A percentile compares a stretch with the other conserved stretches of the same genome.
Conservation (phyloP, 2,329 filamentous ascomycete species). For the Penicillium sp. region DNA sequence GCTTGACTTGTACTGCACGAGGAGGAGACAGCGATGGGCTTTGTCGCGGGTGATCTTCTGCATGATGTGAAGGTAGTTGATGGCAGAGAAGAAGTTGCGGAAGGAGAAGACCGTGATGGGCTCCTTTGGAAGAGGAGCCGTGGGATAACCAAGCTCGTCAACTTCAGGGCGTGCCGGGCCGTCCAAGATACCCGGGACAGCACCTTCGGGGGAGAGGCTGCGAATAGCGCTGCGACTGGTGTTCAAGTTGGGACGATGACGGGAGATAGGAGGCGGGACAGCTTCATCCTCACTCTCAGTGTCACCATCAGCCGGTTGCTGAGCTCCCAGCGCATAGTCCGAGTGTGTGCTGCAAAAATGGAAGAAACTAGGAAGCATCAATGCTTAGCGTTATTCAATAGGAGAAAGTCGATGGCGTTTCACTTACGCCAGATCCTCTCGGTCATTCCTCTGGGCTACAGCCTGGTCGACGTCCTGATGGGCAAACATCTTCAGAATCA, state of each 20-base stretch:
- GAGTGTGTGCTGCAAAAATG: constrained; percentile 78
- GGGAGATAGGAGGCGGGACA: constrained; percentile 76
- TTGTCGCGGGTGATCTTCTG: constrained; percentile 98
- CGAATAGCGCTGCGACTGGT: constrained; percentile 29
- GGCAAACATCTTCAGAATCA: constrained; percentile 90
- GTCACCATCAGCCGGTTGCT: constrained; percentile 37
- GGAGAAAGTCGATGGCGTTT: background rate
- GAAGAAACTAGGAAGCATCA: constrained; percentile 69
- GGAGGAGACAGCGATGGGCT: constrained; percentile 87
- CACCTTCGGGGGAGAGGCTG: constrained; percentile 29
- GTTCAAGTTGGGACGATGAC: constrained; percentile 49
- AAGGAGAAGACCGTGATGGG: constrained; percentile 90
- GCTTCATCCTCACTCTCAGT: constrained; percentile 67
- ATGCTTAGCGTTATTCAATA: background rate
- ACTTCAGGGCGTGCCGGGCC: constrained; percentile 58
- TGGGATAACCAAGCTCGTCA: constrained; percentile 84
- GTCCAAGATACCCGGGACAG: constrained; percentile 25
- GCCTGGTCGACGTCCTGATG: constrained; percentile 91
- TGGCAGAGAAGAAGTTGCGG: constrained; percentile 91
- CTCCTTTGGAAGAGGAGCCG: constrained; percentile 62
- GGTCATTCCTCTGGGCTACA: constrained; percentile 81
- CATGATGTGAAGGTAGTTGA: constrained; percentile 94
- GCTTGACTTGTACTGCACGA: constrained; percentile 94
- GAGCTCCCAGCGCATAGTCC: constrained; percentile 54
- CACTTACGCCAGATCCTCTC: constrained; percentile 73